A percentile compares a stretch with the other conserved stretches of the same genome.
These are phyloP conservation scores for Eragrostis tef DNA, from an alignment of 202 grass and related monocot genomes.

Conservation along the genomic window DNA sequence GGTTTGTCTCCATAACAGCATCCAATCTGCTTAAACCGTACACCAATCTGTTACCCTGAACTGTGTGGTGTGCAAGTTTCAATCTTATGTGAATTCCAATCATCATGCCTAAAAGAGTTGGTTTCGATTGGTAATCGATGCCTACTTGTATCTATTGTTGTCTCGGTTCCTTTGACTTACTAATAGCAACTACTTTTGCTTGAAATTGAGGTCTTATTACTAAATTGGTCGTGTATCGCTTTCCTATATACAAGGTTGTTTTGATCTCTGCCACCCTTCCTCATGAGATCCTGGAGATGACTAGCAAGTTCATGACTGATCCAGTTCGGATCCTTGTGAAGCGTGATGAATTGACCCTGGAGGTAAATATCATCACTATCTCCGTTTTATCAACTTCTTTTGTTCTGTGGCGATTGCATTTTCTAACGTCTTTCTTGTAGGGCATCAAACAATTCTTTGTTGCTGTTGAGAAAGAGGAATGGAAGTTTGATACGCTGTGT, in stretches of 20 bases:
- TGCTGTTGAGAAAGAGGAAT: slow-evolving; percentile 98
- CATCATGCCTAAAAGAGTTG: background rate
- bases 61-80: background rate
- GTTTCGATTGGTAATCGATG: background rate
- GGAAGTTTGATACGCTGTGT: slow-evolving; percentile 97
- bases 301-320: slow-evolving; percentile 97
- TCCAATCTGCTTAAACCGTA: background rate
- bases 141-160: no score
- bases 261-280: slow-evolving; percentile 91
- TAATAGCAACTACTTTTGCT: background rate
- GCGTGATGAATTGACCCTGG: slow-evolving; percentile 97
- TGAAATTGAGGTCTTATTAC: background rate
- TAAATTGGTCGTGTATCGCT: background rate
- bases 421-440: slow-evolving; percentile 42
- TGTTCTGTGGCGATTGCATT: background rate
- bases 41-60: background rate
- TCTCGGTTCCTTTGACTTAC: background rate
- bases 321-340: slow-evolving; percentile 98
- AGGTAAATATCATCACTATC: slow-evolving; percentile 60
- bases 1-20: background rate
- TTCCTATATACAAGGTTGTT: slow-evolving; percentile 54
- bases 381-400: background rate
- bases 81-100: background rate
- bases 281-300: slow-evolving; percentile 95
- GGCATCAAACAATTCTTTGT: slow-evolving; percentile 99